These are phyloP conservation scores for Puccinia hordei DNA, from an alignment of 1,284 basidiomycete genomes.

Conservation along the genomic window DNA sequence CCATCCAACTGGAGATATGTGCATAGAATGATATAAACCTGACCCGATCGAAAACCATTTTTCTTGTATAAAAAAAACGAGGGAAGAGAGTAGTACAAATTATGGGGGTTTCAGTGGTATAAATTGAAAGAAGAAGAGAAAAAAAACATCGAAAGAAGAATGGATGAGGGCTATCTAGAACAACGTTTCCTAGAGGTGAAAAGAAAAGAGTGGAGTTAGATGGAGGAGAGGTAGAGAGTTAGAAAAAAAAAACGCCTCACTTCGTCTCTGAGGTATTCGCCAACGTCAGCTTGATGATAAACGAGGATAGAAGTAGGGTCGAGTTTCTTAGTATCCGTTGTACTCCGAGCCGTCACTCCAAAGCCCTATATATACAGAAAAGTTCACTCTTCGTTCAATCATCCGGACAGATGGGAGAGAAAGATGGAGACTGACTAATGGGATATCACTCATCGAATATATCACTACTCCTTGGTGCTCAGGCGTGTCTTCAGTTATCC, in stretches of 20 bases:
- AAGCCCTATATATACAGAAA: conserved; percentile 71
- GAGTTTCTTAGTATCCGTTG: conserved; percentile 91
- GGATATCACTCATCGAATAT: conserved; percentile 90
- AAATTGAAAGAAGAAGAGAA: too few species aligned
- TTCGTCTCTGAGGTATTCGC: conserved; percentile 93
- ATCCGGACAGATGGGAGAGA: neutral
- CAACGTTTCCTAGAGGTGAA: neutral
- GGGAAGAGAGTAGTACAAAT: too few species aligned
- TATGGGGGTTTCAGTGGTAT: neutral
- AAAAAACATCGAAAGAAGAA: too few species aligned
- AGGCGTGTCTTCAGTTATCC: conserved; percentile 98
- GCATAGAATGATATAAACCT: too few species aligned
- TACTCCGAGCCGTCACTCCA: conserved; percentile 93
- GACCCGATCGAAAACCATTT: too few species aligned
- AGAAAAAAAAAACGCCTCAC: conserved; percentile 60
- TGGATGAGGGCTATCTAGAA: neutral
- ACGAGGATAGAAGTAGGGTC: conserved; percentile 98
- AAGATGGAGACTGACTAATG: conserved; percentile 67
- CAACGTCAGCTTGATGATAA: conserved; percentile 98
- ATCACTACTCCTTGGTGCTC: conserved; percentile 99
- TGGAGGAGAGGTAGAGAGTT: neutral
- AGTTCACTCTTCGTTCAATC: neutral
- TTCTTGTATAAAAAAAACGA: too few species aligned
- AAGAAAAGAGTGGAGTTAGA: neutral
- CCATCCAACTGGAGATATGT: too few species aligned